Percentiles rank a stretch among this genome's conserved stretches.
These are phyloP conservation scores for Silybum marianum DNA, from an alignment of 129 eudicot species.

Conservation along the genomic window DNA sequence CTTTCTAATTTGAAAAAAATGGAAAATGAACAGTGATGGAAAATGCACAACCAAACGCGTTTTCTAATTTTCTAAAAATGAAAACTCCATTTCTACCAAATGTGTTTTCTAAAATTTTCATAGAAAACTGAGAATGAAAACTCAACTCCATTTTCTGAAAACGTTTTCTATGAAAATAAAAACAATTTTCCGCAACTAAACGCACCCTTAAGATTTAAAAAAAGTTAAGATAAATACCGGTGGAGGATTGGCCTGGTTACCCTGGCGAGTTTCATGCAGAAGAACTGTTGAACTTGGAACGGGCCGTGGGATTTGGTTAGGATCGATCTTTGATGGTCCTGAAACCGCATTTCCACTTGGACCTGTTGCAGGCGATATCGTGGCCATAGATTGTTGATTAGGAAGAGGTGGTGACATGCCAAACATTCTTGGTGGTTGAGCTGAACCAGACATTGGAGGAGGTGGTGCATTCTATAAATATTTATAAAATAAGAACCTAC, in stretches of 20 bases:
- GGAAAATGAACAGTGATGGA: too few relatives aligned
- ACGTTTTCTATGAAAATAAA: too few relatives aligned
- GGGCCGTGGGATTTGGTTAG: conserved; percentile 91
- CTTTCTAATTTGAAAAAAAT: too few relatives aligned
- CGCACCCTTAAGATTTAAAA: too few relatives aligned
- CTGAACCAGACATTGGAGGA: conserved; percentile 47
- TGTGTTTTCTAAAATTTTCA: too few relatives aligned
- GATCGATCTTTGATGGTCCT: conserved; percentile 82
- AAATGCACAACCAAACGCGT: too few relatives aligned
- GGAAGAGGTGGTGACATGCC: conserved; percentile 72
- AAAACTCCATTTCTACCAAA: too few relatives aligned
- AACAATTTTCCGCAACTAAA: too few relatives aligned
- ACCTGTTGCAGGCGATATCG: conserved; percentile 58
- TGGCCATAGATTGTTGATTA: conserved; percentile 66
- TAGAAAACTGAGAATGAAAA: too few relatives aligned
- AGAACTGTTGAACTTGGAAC: conserved; percentile 63
- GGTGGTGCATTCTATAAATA: conserved; percentile 60
- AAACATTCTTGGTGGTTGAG: conserved; percentile 71
- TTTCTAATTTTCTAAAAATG: too few relatives aligned
- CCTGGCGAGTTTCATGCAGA: conserved; percentile 92
- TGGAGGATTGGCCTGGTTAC: conserved; percentile 96
- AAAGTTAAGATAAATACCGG: conserved; percentile 57
- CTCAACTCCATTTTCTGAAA: too few relatives aligned
- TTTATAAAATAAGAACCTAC: conserved; percentile 18
- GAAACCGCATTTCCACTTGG: conserved; percentile 56